Evolutionary conservation across 371 early-diverging fungal species (phyloP), one percentile per base, ranked within the genome.

Genomic region (Phascolomyces articulosus): DNA sequence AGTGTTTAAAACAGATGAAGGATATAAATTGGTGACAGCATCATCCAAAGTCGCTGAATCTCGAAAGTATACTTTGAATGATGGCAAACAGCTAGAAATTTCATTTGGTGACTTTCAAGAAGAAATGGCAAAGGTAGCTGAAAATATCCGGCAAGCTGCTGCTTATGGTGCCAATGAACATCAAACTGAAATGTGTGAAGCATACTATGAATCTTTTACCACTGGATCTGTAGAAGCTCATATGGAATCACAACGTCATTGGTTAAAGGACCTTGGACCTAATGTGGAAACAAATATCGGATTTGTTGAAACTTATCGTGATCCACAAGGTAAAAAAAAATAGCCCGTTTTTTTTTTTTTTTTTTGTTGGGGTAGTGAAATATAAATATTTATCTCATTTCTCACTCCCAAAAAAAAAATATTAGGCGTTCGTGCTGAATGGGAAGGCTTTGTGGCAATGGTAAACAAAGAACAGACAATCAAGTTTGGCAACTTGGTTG

Each of bases 401-500:
- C n/a, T n/a, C n/a, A n/a, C n/a, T n/a, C n/a, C n/a, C n/a, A n/a
- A n/a, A n/a, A n/a, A n/a, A n/a, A n/a, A n/a, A n/a, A n/a, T n/a
- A n/a, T 34, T 16, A 44, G 44, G 87, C 40, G 80, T 86, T 7
- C 81, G 89, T 53, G 89, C 86, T 44, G 89, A 87, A 65, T 89
- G 87, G 86, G 86, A 86, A 67, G 89, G 87, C 0, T 89, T 87
- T 62, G 85, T 87, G 20, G 83, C 87, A 2, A 83, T 87, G 69
- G 87, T 87, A 31, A 89, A 89, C 78, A 78, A 87, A 68, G 86
- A 85, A 58, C 79, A 78, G 69, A 87, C 86, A 0, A 60, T 66
- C 18, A 86, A 86, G 60, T 89, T 87, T 60, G 78, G 75, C 24
- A 67, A 70, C 13, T 67, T 89, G 16, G 87, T 89, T 21, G 70